Conservation (phyloP, 106 monocot species). For the Xerophyta viscosa region DNA sequence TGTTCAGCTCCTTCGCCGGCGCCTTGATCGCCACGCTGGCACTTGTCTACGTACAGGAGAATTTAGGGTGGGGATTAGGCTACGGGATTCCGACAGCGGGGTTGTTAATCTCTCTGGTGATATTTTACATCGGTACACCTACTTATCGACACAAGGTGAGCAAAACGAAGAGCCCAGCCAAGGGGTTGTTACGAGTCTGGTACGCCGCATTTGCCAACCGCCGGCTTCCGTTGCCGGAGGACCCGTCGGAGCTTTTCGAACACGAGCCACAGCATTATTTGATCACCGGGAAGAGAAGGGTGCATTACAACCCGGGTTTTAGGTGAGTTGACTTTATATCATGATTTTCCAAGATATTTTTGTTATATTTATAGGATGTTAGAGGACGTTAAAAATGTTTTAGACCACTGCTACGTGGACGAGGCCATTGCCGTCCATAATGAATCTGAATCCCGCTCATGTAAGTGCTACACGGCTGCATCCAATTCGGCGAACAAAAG, state of each 20-base stretch:
- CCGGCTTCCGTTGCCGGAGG: slow-evolving; percentile 12
- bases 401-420: no score
- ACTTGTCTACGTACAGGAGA: slow-evolving; percentile 78
- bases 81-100: slow-evolving; percentile 66
- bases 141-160: slow-evolving; percentile 43
- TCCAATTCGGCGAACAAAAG: no score
- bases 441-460: no score
- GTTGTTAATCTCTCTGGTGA: slow-evolving; percentile 26
- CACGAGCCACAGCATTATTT: slow-evolving; percentile 29
- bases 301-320: slow-evolving; percentile 34
- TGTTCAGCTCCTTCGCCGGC: slow-evolving; percentile 61
- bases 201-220: slow-evolving; percentile 29
- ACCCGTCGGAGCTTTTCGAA: slow-evolving; percentile 33
- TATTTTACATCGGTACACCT: slow-evolving; percentile 56
- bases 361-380: no score
- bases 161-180: slow-evolving; percentile 24
- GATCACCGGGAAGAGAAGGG: slow-evolving; percentile 29
- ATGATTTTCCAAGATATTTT: no score
- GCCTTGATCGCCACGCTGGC: slow-evolving; percentile 34
- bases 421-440: no score
- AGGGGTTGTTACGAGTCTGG: slow-evolving; percentile 26
- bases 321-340: no score
- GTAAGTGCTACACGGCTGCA: no score
- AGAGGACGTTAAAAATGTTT: no score
- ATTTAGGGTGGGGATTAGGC: slow-evolving; percentile 62